Evolutionary conservation across 2,329 filamentous ascomycete genomes (phyloP).

Genomic region (Aspergillus sclerotialis): DNA sequence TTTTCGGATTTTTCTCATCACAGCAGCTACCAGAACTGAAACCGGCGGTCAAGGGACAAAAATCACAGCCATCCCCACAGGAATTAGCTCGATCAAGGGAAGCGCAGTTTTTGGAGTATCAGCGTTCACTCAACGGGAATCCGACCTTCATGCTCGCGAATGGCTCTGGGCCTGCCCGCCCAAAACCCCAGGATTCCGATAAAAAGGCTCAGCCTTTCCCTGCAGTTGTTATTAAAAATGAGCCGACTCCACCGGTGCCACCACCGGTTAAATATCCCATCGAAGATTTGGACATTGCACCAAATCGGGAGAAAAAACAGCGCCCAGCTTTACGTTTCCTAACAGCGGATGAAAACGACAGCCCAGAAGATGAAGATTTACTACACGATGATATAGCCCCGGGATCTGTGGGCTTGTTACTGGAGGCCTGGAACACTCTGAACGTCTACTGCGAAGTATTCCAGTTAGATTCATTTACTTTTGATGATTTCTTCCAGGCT

Average conservation of each 20-base stretch:
- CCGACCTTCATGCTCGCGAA: constrained; percentile 30
- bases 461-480: constrained; percentile 90
- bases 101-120: constrained; percentile 44
- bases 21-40: constrained; percentile 65
- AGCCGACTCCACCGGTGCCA: constrained; percentile 55
- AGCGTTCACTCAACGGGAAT: constrained; percentile 38
- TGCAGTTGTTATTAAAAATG: constrained; percentile 38
- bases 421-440: constrained; percentile 93
- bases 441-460: constrained; percentile 98
- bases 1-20: constrained; percentile 46
- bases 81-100: constrained; percentile 42
- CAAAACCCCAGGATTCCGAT: constrained; percentile 24
- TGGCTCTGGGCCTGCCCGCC: constrained; percentile 20
- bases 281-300: constrained; percentile 79
- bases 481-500: constrained; percentile 90
- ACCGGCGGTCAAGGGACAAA: constrained; percentile 63
- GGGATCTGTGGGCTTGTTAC: constrained; percentile 73
- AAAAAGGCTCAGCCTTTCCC: constrained; percentile 28
- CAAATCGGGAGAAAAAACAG: constrained; percentile 54
- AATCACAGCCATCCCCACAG: constrained; percentile 46
- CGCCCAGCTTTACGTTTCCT: constrained; percentile 75
- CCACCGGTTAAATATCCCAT: constrained; percentile 89
- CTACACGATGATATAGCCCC: constrained; percentile 56
- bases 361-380: constrained; percentile 41
- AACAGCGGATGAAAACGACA: constrained; percentile 56